Evolutionary conservation across 139 green algal genomes (phyloP).

Genomic region (Closterium sp.): DNA sequence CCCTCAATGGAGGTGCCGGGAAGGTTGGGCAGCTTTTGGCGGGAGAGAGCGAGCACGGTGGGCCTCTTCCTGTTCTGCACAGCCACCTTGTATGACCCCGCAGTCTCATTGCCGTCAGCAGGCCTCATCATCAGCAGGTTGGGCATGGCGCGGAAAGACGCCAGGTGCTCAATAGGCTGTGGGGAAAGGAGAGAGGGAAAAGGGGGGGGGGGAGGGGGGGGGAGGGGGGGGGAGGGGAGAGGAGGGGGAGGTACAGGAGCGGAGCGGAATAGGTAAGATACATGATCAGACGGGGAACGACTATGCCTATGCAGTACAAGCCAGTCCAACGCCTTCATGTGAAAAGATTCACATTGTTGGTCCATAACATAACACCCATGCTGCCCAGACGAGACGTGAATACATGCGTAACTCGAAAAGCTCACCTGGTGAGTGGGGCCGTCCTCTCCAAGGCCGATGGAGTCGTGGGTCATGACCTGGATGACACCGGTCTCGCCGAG

Average conservation of each 20-base stretch:
- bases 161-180: slow-evolving; percentile 96
- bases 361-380: too few relatives aligned
- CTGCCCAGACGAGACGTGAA: too few relatives aligned
- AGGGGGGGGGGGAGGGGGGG: too few relatives aligned
- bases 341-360: too few relatives aligned
- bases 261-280: too few relatives aligned
- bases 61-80: slow-evolving; percentile 68
- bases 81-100: slow-evolving; percentile 87
- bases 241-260: neutral
- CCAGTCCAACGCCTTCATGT: too few relatives aligned
- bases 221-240: neutral
- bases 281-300: too few relatives aligned
- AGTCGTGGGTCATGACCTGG: slow-evolving; percentile 99
- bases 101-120: slow-evolving; percentile 93
- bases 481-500: slow-evolving; percentile 85
- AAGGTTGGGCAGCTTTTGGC: slow-evolving; percentile 95
- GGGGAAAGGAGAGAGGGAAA: too few relatives aligned
- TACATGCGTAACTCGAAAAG: too few relatives aligned
- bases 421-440: slow-evolving; percentile 87
- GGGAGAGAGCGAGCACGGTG: slow-evolving; percentile 87
- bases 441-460: slow-evolving; percentile 98
- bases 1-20: slow-evolving; percentile 74
- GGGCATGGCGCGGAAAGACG: slow-evolving; percentile 97
- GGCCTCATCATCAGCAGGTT: slow-evolving; percentile 95
- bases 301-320: too few relatives aligned